These are phyloP conservation scores for Euclidium syriacum DNA, from an alignment of 345 rosid species.

Conservation along the genomic window DNA sequence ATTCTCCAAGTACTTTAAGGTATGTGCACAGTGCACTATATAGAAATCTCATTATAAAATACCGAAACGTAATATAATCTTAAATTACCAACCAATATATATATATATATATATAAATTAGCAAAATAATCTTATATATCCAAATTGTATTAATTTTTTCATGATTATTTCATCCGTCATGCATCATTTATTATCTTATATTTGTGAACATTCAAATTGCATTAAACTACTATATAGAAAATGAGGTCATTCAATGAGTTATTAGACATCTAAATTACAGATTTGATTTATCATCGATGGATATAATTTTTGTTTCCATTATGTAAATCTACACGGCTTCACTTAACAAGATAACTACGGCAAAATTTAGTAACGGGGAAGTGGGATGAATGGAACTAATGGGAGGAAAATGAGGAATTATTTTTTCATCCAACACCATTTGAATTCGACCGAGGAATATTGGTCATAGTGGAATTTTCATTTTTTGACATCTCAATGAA, in stretches of 20 bases:
- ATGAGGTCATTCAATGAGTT: neutral
- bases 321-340: neutral
- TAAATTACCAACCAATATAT: neutral
- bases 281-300: neutral
- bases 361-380: too few relatives aligned
- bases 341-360: slow-evolving; percentile 8
- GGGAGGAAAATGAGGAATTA: too few relatives aligned
- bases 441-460: too few relatives aligned
- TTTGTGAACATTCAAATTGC: neutral
- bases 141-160: neutral
- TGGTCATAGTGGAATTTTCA: too few relatives aligned
- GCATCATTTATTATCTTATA: neutral
- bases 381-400: too few relatives aligned
- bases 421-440: too few relatives aligned
- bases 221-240: neutral
- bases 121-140: neutral
- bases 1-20: slow-evolving; percentile 1
- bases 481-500: too few relatives aligned
- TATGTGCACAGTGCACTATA: too few relatives aligned
- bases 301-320: neutral
- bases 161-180: neutral
- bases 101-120: neutral
- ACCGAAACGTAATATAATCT: too few relatives aligned
- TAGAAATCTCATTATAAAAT: too few relatives aligned
- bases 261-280: neutral